phyloP scores from a whole-genome alignment of 352 stramenopile species.

The Phytophthora hibernalis region DNA sequence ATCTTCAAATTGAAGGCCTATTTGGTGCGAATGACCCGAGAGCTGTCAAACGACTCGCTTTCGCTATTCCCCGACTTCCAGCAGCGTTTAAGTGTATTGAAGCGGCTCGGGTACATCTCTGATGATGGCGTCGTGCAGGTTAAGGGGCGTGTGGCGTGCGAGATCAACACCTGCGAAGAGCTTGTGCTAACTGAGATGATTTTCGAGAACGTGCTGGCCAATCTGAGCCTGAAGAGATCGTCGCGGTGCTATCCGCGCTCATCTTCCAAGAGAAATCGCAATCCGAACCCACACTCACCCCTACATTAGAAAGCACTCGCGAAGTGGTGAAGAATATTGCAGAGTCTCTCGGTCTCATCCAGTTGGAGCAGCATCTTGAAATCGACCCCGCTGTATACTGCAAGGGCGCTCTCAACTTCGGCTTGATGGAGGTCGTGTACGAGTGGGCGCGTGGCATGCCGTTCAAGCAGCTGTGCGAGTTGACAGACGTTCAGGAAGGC shows the following conservation, averaged over 20 bases:
- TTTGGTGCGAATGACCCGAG: slow-evolving; percentile 57
- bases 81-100: slow-evolving; percentile 93
- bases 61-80: slow-evolving; percentile 98
- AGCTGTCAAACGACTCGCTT: slow-evolving; percentile 91
- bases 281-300: slow-evolving; percentile 76
- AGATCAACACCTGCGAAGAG: slow-evolving; percentile 99
- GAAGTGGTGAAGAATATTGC: slow-evolving; percentile 91
- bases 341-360: slow-evolving; percentile 81
- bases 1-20: slow-evolving; percentile 81
- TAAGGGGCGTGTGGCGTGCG: slow-evolving; percentile 98
- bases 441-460: slow-evolving; percentile 98
- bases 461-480: slow-evolving; percentile 96
- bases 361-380: slow-evolving; percentile 82
- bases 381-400: slow-evolving; percentile 93
- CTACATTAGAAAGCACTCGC: slow-evolving; percentile 75
- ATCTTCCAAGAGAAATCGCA: slow-evolving; percentile 97
- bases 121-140: slow-evolving; percentile 89
- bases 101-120: slow-evolving; percentile 95
- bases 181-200: slow-evolving; percentile 99
- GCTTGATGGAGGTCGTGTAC: slow-evolving; percentile 95
- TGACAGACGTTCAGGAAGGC: slow-evolving; percentile 98
- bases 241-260: slow-evolving; percentile 95
- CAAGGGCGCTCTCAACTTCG: slow-evolving; percentile 96
- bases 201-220: slow-evolving; percentile 98
- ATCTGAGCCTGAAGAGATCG: slow-evolving; percentile 97